A percentile compares a stretch with the other conserved stretches of the same genome.
These are phyloP conservation scores for Hemileccinum impolitum DNA, from an alignment of 768 basidiomycete species.

Conservation along the genomic window DNA sequence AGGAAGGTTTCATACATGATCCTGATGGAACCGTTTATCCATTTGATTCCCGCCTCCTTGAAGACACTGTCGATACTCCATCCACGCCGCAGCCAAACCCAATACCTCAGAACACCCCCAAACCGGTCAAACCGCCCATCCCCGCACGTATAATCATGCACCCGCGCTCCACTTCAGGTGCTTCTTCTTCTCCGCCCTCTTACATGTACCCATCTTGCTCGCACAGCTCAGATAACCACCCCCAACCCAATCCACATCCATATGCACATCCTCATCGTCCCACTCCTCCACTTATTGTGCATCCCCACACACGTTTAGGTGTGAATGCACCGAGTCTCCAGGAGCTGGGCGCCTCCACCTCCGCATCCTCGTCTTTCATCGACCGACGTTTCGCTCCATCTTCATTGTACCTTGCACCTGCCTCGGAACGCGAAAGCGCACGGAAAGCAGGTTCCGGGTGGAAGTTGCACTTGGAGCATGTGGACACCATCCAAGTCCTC, in stretches of 20 bases:
- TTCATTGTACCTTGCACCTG: slow-evolving; percentile 32
- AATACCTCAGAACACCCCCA: slow-evolving; percentile 3
- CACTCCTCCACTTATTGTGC: slow-evolving; percentile 1
- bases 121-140: slow-evolving; percentile 17
- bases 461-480: slow-evolving; percentile 8
- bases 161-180: slow-evolving; percentile 15
- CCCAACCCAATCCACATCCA: slow-evolving; percentile 3
- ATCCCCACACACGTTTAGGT: slow-evolving; percentile 12
- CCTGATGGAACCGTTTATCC: slow-evolving; percentile 22
- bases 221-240: slow-evolving; percentile 18
- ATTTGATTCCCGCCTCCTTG: slow-evolving; percentile 17
- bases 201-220: slow-evolving; percentile 18
- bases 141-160: slow-evolving; percentile 15
- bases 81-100: neutral
- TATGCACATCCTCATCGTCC: slow-evolving; percentile 11
- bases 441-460: slow-evolving; percentile 13
- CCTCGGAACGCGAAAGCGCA: slow-evolving; percentile 33
- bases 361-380: slow-evolving; percentile 50
- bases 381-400: slow-evolving; percentile 49
- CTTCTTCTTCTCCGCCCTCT: slow-evolving; percentile 26
- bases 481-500: slow-evolving; percentile 48
- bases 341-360: slow-evolving; percentile 24
- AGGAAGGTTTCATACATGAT: slow-evolving; percentile 22
- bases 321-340: slow-evolving; percentile 26
- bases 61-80: slow-evolving; percentile 9